Conservation (phyloP, 306 rosid genomes). For the Vigna nakashimae region DNA sequence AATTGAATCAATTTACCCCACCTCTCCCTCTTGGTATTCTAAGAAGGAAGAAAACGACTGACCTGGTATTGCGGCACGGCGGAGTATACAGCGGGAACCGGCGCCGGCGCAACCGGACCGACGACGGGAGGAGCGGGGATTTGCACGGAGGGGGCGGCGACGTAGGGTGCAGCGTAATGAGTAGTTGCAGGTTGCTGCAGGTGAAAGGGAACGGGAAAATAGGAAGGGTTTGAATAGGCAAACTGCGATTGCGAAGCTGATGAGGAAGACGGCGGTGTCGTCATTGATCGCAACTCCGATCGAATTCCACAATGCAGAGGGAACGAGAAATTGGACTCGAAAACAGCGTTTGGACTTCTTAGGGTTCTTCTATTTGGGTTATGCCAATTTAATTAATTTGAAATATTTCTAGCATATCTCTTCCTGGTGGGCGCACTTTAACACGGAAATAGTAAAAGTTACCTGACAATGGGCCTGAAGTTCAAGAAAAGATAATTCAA, state of each 20-base stretch:
- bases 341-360: neutral
- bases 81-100: neutral
- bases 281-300: neutral
- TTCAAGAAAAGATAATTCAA: neutral
- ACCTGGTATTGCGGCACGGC: slow-evolving; percentile 20
- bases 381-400: neutral
- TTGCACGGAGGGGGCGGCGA: slow-evolving; percentile 1
- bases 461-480: neutral
- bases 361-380: neutral
- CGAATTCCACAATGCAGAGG: neutral
- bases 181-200: slow-evolving; percentile 17
- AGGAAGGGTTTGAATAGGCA: neutral
- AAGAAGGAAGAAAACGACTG: neutral
- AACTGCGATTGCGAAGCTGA: slow-evolving; percentile 26
- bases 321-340: neutral
- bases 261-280: slow-evolving; percentile 12
- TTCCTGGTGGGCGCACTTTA: neutral
- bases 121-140: slow-evolving; percentile 19
- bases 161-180: slow-evolving; percentile 20
- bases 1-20: neutral
- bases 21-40: neutral
- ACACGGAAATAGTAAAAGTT: too few relatives aligned
- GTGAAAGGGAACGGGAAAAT: slow-evolving; percentile 23
- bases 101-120: neutral
- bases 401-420: neutral